These are phyloP conservation scores for Aureobasidium sp. DNA, from an alignment of 2,329 filamentous ascomycete species.

Conservation along the genomic window DNA sequence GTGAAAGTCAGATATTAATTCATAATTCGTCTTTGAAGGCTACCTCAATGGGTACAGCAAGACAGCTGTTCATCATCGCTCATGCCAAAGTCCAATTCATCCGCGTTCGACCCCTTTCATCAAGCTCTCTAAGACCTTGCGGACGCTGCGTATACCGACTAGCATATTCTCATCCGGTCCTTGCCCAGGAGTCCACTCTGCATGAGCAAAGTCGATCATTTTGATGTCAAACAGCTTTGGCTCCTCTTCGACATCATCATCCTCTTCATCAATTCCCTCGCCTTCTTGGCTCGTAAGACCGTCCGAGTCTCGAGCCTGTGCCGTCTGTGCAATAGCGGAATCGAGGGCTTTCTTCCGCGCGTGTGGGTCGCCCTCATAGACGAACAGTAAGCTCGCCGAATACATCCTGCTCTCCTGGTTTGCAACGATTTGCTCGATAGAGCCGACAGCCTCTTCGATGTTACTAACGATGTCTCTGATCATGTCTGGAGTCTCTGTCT, in stretches of 20 bases:
- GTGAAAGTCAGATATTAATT: neutral
- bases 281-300: slow-evolving; percentile 16
- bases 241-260: slow-evolving; percentile 48
- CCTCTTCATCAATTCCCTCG: slow-evolving; percentile 37
- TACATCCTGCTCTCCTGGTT: slow-evolving; percentile 62
- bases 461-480: slow-evolving; percentile 37
- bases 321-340: neutral
- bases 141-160: slow-evolving; percentile 64
- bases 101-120: slow-evolving; percentile 19
- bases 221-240: slow-evolving; percentile 73
- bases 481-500: slow-evolving; percentile 31
- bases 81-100: slow-evolving; percentile 20
- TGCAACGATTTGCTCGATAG: slow-evolving; percentile 51
- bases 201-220: slow-evolving; percentile 96
- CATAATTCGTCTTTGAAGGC: neutral
- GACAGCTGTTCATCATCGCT: neutral
- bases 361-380: slow-evolving; percentile 58
- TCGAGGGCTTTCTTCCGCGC: slow-evolving; percentile 36
- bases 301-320: neutral
- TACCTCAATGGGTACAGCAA: too few species aligned
- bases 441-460: slow-evolving; percentile 40
- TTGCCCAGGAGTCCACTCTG: slow-evolving; percentile 69
- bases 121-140: slow-evolving; percentile 64
- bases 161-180: slow-evolving; percentile 83
- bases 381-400: slow-evolving; percentile 56